A percentile compares a stretch with the other conserved stretches of the same genome.
These are phyloP conservation scores for Trametes gibbosa DNA, from an alignment of 768 basidiomycete species.

Conservation along the genomic window DNA sequence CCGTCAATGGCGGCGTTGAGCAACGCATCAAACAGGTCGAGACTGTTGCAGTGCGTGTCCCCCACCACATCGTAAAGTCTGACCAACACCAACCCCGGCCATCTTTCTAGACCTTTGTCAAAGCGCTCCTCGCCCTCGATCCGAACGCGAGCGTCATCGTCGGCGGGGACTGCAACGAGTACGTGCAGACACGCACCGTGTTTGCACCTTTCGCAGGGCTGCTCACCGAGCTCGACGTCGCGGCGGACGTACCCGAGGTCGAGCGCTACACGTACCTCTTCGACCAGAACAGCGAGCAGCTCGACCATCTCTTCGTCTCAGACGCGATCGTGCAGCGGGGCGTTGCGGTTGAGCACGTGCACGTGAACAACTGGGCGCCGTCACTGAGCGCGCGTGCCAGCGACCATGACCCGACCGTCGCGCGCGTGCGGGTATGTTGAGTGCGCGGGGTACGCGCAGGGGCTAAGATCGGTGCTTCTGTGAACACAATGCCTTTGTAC, in stretches of 20 bases:
- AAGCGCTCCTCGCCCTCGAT: slow-evolving; percentile 42
- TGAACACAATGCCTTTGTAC: neutral
- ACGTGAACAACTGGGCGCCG: slow-evolving; percentile 56
- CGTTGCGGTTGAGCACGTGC: slow-evolving; percentile 51
- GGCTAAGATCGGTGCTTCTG: neutral
- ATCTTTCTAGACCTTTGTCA: slow-evolving; percentile 43
- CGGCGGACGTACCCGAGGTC: slow-evolving; percentile 40
- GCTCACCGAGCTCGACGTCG: slow-evolving; percentile 49
- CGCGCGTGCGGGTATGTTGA: slow-evolving; percentile 44
- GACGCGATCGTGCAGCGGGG: slow-evolving; percentile 40
- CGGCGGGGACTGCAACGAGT: slow-evolving; percentile 64
- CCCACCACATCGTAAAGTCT: neutral
- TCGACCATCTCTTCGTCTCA: slow-evolving; percentile 53
- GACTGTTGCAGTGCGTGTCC: slow-evolving; percentile 44
- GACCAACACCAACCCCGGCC: neutral
- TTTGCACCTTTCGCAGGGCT: slow-evolving; percentile 43
- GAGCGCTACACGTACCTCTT: slow-evolving; percentile 62
- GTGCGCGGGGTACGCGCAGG: no score
- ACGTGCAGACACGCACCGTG: slow-evolving; percentile 48
- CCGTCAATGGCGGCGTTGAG: slow-evolving; percentile 50
- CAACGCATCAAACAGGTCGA: slow-evolving; percentile 49
- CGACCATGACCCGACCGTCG: slow-evolving; percentile 62
- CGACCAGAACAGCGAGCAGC: slow-evolving; percentile 54
- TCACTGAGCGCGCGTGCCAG: slow-evolving; percentile 41
- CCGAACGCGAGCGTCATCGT: slow-evolving; percentile 46